These are phyloP conservation scores for Torulaspora maleeae DNA, from an alignment of 805 yeast genomes.

Conservation along the genomic window DNA sequence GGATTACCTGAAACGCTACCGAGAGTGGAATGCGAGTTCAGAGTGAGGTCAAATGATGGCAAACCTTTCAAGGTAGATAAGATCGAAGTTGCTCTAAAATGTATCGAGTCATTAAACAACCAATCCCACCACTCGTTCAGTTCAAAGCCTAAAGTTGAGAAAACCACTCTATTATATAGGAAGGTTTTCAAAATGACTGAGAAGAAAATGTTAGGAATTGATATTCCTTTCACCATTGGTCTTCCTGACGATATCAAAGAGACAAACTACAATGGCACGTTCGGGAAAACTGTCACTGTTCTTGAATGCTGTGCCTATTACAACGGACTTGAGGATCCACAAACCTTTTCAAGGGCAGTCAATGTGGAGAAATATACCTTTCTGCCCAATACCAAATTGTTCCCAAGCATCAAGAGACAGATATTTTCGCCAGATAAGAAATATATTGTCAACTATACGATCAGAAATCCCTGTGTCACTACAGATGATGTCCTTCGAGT, in stretches of 20 bases:
- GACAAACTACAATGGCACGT: slow-evolving; percentile 45
- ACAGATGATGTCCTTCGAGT: slow-evolving; percentile 48
- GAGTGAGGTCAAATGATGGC: slow-evolving; percentile 49
- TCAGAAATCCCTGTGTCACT: slow-evolving; percentile 55
- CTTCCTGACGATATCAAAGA: slow-evolving; percentile 50
- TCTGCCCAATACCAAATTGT: slow-evolving; percentile 52
- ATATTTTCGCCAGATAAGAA: slow-evolving; percentile 47
- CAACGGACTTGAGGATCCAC: slow-evolving; percentile 12
- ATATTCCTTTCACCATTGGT: slow-evolving; percentile 55
- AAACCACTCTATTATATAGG: slow-evolving; percentile 32
- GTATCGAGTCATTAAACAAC: slow-evolving; percentile 46
- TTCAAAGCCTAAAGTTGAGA: slow-evolving; percentile 26
- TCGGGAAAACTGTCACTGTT: slow-evolving; percentile 46
- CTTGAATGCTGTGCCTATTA: slow-evolving; percentile 36
- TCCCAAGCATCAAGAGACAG: slow-evolving; percentile 46
- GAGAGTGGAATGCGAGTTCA: slow-evolving; percentile 52
- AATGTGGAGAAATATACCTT: slow-evolving; percentile 54
- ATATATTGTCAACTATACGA: slow-evolving; percentile 42
- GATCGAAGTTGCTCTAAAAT: slow-evolving; percentile 46
- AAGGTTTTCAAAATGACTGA: slow-evolving; percentile 37
- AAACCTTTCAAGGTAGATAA: slow-evolving; percentile 44
- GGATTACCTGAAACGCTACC: slow-evolving; percentile 62
- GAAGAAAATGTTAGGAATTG: slow-evolving; percentile 48
- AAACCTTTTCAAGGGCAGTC: slow-evolving; percentile 35
- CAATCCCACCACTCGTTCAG: slow-evolving; percentile 24